These are phyloP conservation scores for Hordeum marinum DNA, from an alignment of 176 grass and related monocot genomes.

Conservation along the genomic window DNA sequence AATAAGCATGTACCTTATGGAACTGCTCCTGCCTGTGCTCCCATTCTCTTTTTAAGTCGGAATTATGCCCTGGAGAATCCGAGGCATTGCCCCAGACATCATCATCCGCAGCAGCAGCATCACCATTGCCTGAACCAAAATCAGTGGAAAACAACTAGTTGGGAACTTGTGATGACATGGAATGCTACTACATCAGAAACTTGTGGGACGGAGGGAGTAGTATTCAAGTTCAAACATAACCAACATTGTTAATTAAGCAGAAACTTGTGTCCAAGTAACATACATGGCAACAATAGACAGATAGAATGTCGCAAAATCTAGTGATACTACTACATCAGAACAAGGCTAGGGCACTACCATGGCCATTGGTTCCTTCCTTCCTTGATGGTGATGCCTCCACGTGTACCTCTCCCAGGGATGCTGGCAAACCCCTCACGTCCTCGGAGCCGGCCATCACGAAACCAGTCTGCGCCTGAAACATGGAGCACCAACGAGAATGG, in stretches of 20 bases:
- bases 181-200: no score
- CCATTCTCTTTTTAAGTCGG: constrained; percentile 52
- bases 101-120: not conserved
- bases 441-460: constrained; percentile 1
- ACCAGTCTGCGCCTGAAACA: not conserved
- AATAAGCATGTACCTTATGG: constrained; percentile 48
- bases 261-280: not conserved
- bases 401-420: constrained; percentile 3
- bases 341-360: constrained; percentile 10
- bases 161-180: not conserved
- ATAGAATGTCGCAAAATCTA: not conserved
- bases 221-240: not conserved
- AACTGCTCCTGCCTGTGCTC: constrained; percentile 48
- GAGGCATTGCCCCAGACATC: constrained; percentile 43
- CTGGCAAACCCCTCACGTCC: not conserved
- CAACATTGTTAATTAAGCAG: not conserved
- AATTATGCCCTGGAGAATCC: constrained; percentile 14
- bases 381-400: not conserved
- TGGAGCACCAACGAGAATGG: not conserved
- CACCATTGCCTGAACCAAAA: constrained; percentile 1
- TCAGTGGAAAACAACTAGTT: not conserved
- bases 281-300: not conserved
- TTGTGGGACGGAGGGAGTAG: no score
- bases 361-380: not conserved
- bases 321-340: constrained; percentile 1